Conservation (phyloP, 352 stramenopile genomes). For the Thalassiosira mediterranea region DNA sequence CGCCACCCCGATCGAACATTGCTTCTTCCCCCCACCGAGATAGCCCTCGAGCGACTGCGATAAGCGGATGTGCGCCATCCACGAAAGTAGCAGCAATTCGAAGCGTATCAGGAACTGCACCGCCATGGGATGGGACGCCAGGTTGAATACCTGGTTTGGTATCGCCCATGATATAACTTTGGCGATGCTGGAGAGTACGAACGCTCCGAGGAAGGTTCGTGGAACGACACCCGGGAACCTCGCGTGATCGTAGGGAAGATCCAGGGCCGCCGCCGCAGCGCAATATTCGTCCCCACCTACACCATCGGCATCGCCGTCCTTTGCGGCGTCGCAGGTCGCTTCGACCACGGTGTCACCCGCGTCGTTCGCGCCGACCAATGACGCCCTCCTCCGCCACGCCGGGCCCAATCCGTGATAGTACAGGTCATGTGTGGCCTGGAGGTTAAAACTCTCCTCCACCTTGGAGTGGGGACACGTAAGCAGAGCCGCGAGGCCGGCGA, state of each 20-base stretch:
- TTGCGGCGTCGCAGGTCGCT: neutral
- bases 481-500: conserved; percentile 50
- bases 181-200: conserved; percentile 59
- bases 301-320: neutral
- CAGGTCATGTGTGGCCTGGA: conserved; percentile 97
- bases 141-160: conserved; percentile 50
- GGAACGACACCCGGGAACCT: conserved; percentile 97
- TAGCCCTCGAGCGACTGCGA: conserved; percentile 54
- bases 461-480: conserved; percentile 82
- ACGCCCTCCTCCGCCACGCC: conserved; percentile 75
- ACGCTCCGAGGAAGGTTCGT: conserved; percentile 91
- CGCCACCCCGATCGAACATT: conserved; percentile 22
- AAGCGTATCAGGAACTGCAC: conserved; percentile 70
- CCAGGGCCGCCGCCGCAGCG: neutral
- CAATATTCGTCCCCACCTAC: conserved; percentile 6
- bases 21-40: too few relatives aligned
- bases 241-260: conserved; percentile 93
- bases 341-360: neutral
- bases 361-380: conserved; percentile 27
- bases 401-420: conserved; percentile 80
- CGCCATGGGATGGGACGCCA: conserved; percentile 55
- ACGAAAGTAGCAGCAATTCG: conserved; percentile 57
- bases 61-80: conserved; percentile 68
- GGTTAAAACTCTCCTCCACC: conserved; percentile 98
- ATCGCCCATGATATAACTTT: conserved; percentile 51